Conservation (phyloP, 257 asterid species). For the Solanum peruvianum region DNA sequence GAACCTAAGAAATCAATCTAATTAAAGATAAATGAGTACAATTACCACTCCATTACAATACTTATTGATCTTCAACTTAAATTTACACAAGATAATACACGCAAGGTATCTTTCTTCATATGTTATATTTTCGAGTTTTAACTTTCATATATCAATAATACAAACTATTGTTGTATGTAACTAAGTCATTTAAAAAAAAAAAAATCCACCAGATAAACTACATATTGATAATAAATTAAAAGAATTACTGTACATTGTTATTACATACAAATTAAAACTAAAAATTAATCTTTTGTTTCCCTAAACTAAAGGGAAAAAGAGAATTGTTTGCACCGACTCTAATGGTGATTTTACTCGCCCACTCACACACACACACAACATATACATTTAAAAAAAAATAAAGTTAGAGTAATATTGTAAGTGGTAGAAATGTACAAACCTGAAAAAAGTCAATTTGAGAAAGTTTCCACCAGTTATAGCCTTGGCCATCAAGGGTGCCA, state of each 20-base stretch:
- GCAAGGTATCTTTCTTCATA: no score
- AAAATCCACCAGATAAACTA: no score
- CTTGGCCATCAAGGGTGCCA: conserved; percentile 77
- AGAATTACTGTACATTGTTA: background rate
- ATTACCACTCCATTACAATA: background rate
- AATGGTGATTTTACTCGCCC: background rate
- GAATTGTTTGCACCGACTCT: background rate
- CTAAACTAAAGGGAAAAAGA: background rate
- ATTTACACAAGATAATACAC: background rate
- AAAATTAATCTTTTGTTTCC: background rate
- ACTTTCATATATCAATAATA: background rate
- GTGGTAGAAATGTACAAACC: conserved; percentile 11
- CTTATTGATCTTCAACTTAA: background rate
- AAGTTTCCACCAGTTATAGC: conserved; percentile 66
- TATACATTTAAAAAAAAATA: background rate
- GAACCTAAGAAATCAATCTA: background rate
- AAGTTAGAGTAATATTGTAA: background rate
- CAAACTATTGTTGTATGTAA: background rate
- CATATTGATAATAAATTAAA: no score
- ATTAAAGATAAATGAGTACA: background rate
- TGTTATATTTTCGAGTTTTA: background rate
- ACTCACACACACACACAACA: background rate
- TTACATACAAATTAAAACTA: background rate
- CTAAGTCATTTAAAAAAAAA: background rate
- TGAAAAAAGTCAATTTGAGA: conserved; percentile 19